Percentiles rank a stretch among this genome's conserved stretches.
Conservation (phyloP, 257 asterid genomes). For the Solanum ossicruentum region DNA sequence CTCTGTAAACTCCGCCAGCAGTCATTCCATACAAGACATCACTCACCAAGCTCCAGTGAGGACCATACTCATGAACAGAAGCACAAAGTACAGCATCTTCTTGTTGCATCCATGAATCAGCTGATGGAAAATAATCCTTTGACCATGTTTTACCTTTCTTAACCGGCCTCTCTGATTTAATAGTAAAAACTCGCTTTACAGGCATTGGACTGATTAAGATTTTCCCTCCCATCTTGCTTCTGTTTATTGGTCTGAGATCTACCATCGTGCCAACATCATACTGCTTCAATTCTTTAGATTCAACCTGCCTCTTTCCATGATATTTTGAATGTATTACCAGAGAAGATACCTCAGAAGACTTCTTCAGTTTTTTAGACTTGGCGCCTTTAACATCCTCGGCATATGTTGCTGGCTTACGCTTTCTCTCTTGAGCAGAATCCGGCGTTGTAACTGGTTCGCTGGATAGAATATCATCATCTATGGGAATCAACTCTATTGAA, state of each 20-base stretch:
- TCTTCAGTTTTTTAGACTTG: slow-evolving; percentile 48
- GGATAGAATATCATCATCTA: slow-evolving; percentile 40
- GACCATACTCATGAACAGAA: slow-evolving; percentile 74
- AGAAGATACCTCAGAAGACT: slow-evolving; percentile 32
- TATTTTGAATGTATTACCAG: slow-evolving; percentile 23
- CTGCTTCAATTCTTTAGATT: slow-evolving; percentile 25
- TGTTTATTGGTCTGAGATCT: slow-evolving; percentile 45
- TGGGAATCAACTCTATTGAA: slow-evolving; percentile 42
- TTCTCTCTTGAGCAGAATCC: slow-evolving; percentile 46
- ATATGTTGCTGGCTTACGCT: slow-evolving; percentile 45
- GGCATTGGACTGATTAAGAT: slow-evolving; percentile 56
- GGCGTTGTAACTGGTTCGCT: slow-evolving; percentile 55
- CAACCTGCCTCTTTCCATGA: slow-evolving; percentile 37
- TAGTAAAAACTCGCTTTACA: slow-evolving; percentile 46
- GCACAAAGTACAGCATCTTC: slow-evolving; percentile 88
- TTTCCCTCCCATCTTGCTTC: slow-evolving; percentile 58
- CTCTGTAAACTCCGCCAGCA: slow-evolving; percentile 74
- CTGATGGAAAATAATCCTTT: slow-evolving; percentile 55
- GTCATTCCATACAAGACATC: slow-evolving; percentile 59
- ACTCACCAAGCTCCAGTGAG: slow-evolving; percentile 83
- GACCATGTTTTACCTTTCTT: slow-evolving; percentile 58
- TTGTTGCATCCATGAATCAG: slow-evolving; percentile 74
- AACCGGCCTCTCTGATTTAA: slow-evolving; percentile 68
- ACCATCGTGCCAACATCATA: slow-evolving; percentile 35
- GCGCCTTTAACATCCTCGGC: slow-evolving; percentile 42